Evolutionary conservation across 1,284 basidiomycete genomes (phyloP).

Genomic region (Leucoagaricus sp.): DNA sequence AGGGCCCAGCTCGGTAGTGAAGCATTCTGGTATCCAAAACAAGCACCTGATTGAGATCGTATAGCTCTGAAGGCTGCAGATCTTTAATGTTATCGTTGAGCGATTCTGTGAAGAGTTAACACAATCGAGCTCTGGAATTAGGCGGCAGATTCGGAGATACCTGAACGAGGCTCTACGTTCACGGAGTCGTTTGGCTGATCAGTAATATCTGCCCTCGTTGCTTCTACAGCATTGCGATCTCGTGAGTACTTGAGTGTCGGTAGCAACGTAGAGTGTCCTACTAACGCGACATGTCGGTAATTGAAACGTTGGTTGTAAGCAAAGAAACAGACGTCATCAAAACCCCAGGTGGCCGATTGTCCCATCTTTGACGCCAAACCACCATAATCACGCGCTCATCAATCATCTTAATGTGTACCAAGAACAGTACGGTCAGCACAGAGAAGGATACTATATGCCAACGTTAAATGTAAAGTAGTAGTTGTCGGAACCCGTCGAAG

Average conservation of each 20-base stretch:
- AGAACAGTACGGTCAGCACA: too few relatives aligned
- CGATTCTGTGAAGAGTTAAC: not conserved
- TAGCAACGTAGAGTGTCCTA: not conserved
- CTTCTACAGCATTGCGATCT: conserved; percentile 3
- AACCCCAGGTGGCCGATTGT: not conserved
- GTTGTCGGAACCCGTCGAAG: too few relatives aligned
- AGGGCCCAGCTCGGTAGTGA: too few relatives aligned
- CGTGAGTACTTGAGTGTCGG: not conserved
- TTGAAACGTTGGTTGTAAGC: not conserved
- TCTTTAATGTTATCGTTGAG: conserved; percentile 5
- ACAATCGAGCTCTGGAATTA: too few relatives aligned
- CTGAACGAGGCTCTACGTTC: not conserved
- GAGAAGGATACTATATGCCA: too few relatives aligned
- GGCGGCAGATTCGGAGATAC: not conserved
- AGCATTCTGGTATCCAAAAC: not conserved
- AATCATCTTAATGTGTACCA: too few relatives aligned
- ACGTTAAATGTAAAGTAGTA: too few relatives aligned
- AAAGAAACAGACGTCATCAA: not conserved
- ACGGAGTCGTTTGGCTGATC: not conserved
- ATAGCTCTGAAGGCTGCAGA: conserved; percentile 25
- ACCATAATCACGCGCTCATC: not conserved
- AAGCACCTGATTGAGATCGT: conserved; percentile 51
- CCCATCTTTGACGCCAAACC: not conserved
- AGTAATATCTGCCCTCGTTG: not conserved
- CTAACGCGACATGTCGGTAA: conserved; percentile 11